Base-by-base conservation (phyloP, 163 green algal species). In the Scenedesmus sp. region DNA sequence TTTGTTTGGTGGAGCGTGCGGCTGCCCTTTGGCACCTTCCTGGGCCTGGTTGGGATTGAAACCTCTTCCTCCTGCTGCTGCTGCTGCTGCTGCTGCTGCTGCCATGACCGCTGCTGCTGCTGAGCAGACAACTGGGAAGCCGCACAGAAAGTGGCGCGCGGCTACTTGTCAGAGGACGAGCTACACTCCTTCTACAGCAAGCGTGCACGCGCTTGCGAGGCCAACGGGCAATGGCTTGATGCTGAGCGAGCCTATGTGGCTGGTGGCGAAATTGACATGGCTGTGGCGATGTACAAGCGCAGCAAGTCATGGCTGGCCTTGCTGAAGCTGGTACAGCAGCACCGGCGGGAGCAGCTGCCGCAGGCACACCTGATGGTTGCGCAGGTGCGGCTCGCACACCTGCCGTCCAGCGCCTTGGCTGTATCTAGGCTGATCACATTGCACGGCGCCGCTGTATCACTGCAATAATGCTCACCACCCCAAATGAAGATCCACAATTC, bases 281-380 rank as follows among this genome's bases (percentile, higher is more conserved):
- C 97, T 74, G 97, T 98, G 56, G 92, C 94, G 67, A 97, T 98
- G 97, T 98, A 98, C 94, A 97, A 98, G 94, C 95, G 95, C 88
- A 90, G 92, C 52, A 90, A 91, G 82, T 94, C 96, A 93, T 98
- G 96, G 92, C 94, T 97, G 82, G 91, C 97, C 4, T 97, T 98
- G 95, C 93, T 98, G 26, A 94, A 96, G 7, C 94, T 98, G 15
- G 95, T 98, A 74, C 74, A 91, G 26, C 86, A 92, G 86, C 92
- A 98, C 91, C 92, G 94, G 73, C 95, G 96, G 84, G 96, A 98
- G 55, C 93, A 96, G 85, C 91, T 98, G 66, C 67, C 90, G 1
- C 93, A 97, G 89, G 92, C 95, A 23, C 96, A 97, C 92, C 59
- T 95, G 73, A 83, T 96, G n/a, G 94, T 97, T 67, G 92, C 92